Evolutionary conservation across 352 stramenopile genomes (phyloP).

Genomic region (Phytophthora quininea): DNA sequence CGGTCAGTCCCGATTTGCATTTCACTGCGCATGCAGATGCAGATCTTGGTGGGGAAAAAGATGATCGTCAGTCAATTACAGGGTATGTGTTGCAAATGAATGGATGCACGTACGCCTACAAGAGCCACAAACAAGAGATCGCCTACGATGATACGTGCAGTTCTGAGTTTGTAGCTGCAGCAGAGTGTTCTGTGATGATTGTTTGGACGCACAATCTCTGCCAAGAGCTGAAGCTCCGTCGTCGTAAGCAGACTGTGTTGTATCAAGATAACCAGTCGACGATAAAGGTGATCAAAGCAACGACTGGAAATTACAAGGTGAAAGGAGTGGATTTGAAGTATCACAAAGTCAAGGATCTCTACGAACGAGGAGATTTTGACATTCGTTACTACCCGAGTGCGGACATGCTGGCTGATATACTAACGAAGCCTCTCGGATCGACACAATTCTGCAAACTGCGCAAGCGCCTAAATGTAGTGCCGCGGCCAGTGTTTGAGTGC

Average conservation of each 20-base stretch:
- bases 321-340: constrained; percentile 18
- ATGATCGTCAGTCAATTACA: constrained; percentile 12
- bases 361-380: constrained; percentile 12
- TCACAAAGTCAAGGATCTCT: constrained; percentile 7
- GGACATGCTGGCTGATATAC: constrained; percentile 21
- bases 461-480: constrained; percentile 6
- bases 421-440: constrained; percentile 12
- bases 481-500: neutral
- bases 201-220: constrained; percentile 16
- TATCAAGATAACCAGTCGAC: constrained; percentile 17
- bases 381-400: constrained; percentile 12
- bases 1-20: constrained; percentile 7
- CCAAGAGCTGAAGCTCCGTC: constrained; percentile 8
- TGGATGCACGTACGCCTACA: constrained; percentile 14
- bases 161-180: constrained; percentile 1
- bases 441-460: constrained; percentile 7
- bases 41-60: constrained; percentile 12
- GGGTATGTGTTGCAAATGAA: constrained; percentile 14
- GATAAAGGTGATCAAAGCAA: constrained; percentile 11
- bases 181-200: constrained; percentile 12
- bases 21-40: constrained; percentile 15
- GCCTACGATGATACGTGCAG: constrained; percentile 7
- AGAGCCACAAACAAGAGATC: constrained; percentile 9
- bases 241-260: constrained; percentile 2
- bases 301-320: constrained; percentile 18